Evolutionary conservation across 495 filamentous ascomycete genomes (phyloP).

Genomic region (Lasiosphaeriaceae sp.): DNA sequence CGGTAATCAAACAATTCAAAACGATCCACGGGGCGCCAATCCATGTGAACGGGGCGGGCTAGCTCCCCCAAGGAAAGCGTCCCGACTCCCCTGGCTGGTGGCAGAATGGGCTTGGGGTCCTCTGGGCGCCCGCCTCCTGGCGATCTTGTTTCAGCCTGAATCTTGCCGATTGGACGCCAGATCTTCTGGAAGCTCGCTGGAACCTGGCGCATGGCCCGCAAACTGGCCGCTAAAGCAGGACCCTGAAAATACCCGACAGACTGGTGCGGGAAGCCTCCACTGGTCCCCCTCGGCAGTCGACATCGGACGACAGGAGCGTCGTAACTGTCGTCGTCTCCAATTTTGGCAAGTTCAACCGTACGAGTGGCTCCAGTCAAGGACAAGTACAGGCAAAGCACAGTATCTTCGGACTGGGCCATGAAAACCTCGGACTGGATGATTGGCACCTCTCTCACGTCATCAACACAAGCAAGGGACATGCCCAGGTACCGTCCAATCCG

Average conservation of each 20-base stretch:
- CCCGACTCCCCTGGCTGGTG: too few relatives aligned
- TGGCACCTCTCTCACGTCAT: background rate
- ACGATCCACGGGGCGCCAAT: background rate
- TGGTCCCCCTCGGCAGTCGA: too few relatives aligned
- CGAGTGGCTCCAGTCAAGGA: too few relatives aligned
- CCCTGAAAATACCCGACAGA: conserved; percentile 6
- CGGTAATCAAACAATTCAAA: conserved; percentile 8
- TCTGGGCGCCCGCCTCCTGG: conserved; percentile 12
- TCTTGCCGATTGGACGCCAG: background rate
- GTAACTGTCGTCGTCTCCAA: background rate
- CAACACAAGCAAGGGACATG: too few relatives aligned
- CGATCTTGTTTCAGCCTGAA: conserved; percentile 10
- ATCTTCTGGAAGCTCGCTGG: conserved; percentile 7
- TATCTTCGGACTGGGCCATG: background rate
- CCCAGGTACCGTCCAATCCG: too few relatives aligned
- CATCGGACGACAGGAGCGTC: too few relatives aligned
- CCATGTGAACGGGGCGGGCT: background rate
- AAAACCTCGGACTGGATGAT: too few relatives aligned
- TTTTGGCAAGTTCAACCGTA: too few relatives aligned
- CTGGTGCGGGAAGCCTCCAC: background rate
- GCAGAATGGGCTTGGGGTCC: background rate
- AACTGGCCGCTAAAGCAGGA: conserved; percentile 1
- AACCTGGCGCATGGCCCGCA: background rate
- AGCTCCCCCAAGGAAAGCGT: background rate
- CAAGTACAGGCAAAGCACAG: background rate